Evolutionary conservation across 2,329 filamentous ascomycete species (phyloP).

Genomic region (Diaporthe citri): DNA sequence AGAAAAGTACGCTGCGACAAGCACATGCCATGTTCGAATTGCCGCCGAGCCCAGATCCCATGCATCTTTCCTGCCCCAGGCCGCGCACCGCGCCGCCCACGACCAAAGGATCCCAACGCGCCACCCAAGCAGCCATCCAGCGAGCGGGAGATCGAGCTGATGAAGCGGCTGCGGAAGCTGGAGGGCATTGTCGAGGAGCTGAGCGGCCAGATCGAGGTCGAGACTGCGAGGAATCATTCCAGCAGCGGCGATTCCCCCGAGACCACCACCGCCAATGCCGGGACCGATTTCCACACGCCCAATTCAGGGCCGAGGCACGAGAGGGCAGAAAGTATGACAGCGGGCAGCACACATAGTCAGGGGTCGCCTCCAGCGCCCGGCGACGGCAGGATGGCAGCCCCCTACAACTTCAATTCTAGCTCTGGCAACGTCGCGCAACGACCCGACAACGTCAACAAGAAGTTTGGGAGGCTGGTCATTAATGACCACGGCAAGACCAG

Average conservation of each 20-base stretch:
- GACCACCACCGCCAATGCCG: constrained; percentile 39
- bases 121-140: constrained; percentile 69
- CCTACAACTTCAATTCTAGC: constrained; percentile 40
- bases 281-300: constrained; percentile 43
- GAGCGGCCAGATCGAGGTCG: constrained; percentile 73
- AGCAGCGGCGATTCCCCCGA: constrained; percentile 56
- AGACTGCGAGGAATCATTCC: constrained; percentile 55
- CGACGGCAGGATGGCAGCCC: constrained; percentile 40
- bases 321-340: constrained; percentile 43
- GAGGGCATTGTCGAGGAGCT: constrained; percentile 82
- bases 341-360: constrained; percentile 41
- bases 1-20: constrained; percentile 83
- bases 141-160: constrained; percentile 75
- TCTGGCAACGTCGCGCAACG: constrained; percentile 40
- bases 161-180: constrained; percentile 78
- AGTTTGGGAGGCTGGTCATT: constrained; percentile 77
- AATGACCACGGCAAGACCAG: constrained; percentile 76
- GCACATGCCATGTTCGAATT: constrained; percentile 81
- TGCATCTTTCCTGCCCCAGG: constrained; percentile 83
- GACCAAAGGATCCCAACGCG: constrained; percentile 75
- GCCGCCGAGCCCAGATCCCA: constrained; percentile 76
- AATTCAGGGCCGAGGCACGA: constrained; percentile 37
- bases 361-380: constrained; percentile 41
- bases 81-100: constrained; percentile 75
- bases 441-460: constrained; percentile 56